Percentiles rank a stretch among this genome's conserved stretches.
These are phyloP conservation scores for Coemansia sp. DNA, from an alignment of 192 early-diverging fungal genomes.

Conservation along the genomic window DNA sequence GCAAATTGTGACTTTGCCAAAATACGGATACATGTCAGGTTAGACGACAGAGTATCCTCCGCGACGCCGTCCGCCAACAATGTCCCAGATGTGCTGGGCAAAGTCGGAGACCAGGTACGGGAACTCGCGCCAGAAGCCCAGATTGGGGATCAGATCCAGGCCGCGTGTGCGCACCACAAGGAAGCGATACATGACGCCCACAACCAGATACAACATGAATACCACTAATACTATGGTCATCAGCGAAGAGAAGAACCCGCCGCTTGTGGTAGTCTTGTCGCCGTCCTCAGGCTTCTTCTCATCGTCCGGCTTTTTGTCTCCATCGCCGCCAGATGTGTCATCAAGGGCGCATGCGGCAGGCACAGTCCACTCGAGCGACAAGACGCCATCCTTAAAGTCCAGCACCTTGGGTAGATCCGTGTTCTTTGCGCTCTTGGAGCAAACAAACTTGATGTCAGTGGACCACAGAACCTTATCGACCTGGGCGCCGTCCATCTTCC, in stretches of 20 bases:
- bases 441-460: conserved; percentile 49
- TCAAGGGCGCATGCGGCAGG: conserved; percentile 49
- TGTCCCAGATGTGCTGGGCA: conserved; percentile 50
- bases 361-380: conserved; percentile 53
- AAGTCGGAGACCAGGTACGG: conserved; percentile 53
- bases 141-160: conserved; percentile 54
- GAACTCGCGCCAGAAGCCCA: conserved; percentile 52
- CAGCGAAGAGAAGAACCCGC: conserved; percentile 49
- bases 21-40: neutral
- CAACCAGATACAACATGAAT: conserved; percentile 42
- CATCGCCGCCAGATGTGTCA: conserved; percentile 14
- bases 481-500: conserved; percentile 44
- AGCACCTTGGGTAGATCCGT: conserved; percentile 31
- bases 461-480: conserved; percentile 35
- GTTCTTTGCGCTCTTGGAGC: conserved; percentile 38
- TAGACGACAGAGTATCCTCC: conserved; percentile 53
- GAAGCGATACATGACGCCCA: conserved; percentile 53
- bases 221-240: conserved; percentile 29
- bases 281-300: conserved; percentile 14
- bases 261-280: conserved; percentile 8
- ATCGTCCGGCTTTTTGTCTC: conserved; percentile 12
- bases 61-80: conserved; percentile 43
- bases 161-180: conserved; percentile 44
- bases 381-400: conserved; percentile 25
- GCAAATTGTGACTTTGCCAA: too few species aligned